Percentiles rank a stretch among this genome's conserved stretches.
These are phyloP conservation scores for Pseudogymnoascus sp. DNA, from an alignment of 2,329 filamentous ascomycete species.

Conservation along the genomic window DNA sequence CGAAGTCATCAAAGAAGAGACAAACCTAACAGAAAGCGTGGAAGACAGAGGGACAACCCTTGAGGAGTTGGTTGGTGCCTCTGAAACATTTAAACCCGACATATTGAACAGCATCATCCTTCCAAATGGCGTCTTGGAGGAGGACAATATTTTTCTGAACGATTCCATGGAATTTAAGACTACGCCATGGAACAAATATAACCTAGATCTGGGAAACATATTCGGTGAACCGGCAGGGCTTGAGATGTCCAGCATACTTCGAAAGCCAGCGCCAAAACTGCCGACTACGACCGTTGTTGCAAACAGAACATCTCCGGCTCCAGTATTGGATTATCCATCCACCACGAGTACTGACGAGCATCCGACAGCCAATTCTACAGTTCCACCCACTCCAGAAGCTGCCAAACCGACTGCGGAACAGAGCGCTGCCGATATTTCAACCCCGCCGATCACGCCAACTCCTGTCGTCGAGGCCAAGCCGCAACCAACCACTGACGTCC, in stretches of 20 bases:
- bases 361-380: background rate
- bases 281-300: background rate
- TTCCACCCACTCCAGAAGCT: background rate
- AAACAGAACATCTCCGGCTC: background rate
- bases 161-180: conserved; percentile 11
- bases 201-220: background rate
- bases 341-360: background rate
- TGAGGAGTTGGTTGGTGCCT: conserved; percentile 24
- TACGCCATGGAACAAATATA: conserved; percentile 14
- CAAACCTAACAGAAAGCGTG: conserved; percentile 10
- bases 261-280: background rate
- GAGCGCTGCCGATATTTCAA: background rate
- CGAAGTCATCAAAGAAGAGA: conserved; percentile 18
- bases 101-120: background rate
- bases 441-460: background rate
- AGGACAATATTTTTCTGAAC: conserved; percentile 10
- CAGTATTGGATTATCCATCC: background rate
- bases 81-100: conserved; percentile 13
- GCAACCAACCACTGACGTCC: background rate
- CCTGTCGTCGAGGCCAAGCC: conserved; percentile 5
- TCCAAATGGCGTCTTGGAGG: background rate
- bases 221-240: background rate
- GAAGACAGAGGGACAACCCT: conserved; percentile 27
- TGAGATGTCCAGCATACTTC: background rate
- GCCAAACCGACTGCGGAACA: background rate